Conservation (phyloP, 2,329 filamentous ascomycete species). For the Ascochyta koolunga region DNA sequence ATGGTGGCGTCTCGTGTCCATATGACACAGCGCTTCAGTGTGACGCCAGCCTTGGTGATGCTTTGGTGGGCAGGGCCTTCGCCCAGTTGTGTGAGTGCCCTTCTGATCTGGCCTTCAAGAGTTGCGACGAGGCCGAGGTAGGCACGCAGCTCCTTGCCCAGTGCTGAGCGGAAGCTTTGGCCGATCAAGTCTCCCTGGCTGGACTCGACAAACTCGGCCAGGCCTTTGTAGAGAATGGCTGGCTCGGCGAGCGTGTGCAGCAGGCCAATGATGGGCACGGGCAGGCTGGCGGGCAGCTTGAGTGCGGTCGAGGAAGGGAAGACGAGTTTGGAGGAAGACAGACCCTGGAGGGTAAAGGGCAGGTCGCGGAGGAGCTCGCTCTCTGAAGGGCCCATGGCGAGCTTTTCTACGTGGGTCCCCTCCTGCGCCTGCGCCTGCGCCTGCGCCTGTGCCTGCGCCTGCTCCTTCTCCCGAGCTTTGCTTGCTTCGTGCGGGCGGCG, state of each 20-base stretch:
- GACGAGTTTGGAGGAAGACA: conserved; percentile 83
- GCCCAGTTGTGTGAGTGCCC: conserved; percentile 77
- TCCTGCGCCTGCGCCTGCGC: conserved; percentile 30
- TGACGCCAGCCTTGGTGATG: conserved; percentile 86
- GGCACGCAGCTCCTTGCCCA: conserved; percentile 81
- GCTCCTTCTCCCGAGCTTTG: conserved; percentile 36
- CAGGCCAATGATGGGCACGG: conserved; percentile 82
- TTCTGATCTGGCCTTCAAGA: conserved; percentile 87
- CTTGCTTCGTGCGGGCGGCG: conserved; percentile 29
- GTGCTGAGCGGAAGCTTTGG: conserved; percentile 88
- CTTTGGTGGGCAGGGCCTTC: conserved; percentile 70
- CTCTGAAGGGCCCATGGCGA: conserved; percentile 48
- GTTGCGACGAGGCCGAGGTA: conserved; percentile 92
- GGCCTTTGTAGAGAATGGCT: conserved; percentile 83
- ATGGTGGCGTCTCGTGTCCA: conserved; percentile 98
- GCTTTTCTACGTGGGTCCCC: conserved; percentile 13
- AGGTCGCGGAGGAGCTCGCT: conserved; percentile 67
- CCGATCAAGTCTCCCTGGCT: conserved; percentile 83
- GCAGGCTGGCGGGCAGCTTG: conserved; percentile 78
- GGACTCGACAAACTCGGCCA: conserved; percentile 82
- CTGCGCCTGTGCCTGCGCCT: conserved; percentile 25
- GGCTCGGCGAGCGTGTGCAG: conserved; percentile 91
- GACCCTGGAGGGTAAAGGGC: conserved; percentile 89
- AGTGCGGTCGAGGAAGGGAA: conserved; percentile 74
- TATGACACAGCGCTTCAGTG: conserved; percentile 90